Percentiles rank a stretch among this genome's conserved stretches.
Conservation (phyloP, 2,329 filamentous ascomycete species). For the Exophiala dermatitidis region DNA sequence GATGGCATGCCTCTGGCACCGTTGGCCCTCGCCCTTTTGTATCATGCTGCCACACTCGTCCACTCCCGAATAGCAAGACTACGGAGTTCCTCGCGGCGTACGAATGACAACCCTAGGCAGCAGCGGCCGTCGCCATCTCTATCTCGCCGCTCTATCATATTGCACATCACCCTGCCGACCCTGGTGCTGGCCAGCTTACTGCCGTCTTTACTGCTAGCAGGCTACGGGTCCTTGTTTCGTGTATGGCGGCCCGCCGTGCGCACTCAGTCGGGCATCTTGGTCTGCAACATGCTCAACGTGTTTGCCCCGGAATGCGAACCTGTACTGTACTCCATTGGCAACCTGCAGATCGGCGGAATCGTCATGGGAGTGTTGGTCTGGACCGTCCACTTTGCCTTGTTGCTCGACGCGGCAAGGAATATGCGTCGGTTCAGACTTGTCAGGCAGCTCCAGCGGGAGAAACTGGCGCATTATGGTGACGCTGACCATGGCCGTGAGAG, state of each 20-base stretch:
- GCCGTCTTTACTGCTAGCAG: slow-evolving; percentile 28
- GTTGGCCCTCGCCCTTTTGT: slow-evolving; percentile 22
- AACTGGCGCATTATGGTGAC: slow-evolving; percentile 16
- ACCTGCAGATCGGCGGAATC: slow-evolving; percentile 30
- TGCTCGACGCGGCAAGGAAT: slow-evolving; percentile 15
- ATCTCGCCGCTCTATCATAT: slow-evolving; percentile 5
- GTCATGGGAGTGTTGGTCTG: slow-evolving; percentile 28
- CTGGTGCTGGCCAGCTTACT: slow-evolving; percentile 24
- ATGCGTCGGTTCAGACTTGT: slow-evolving; percentile 12
- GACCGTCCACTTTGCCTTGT: slow-evolving; percentile 19
- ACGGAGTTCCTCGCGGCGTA: neutral
- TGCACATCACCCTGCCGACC: slow-evolving; percentile 15
- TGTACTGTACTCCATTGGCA: slow-evolving; percentile 29
- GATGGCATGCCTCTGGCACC: slow-evolving; percentile 30
- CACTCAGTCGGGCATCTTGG: slow-evolving; percentile 18
- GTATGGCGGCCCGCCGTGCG: slow-evolving; percentile 27
- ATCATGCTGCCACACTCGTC: slow-evolving; percentile 13
- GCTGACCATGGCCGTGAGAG: neutral
- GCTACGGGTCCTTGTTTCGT: slow-evolving; percentile 29
- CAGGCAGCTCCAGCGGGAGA: slow-evolving; percentile 20
- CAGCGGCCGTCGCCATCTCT: neutral
- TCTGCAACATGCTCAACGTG: slow-evolving; percentile 28
- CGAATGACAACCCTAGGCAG: neutral
- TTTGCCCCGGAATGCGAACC: slow-evolving; percentile 30
- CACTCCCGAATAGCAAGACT: slow-evolving; percentile 4